Evolutionary conservation across 23 red algal species (phyloP).

Genomic region (Pyropia haitanensis): DNA sequence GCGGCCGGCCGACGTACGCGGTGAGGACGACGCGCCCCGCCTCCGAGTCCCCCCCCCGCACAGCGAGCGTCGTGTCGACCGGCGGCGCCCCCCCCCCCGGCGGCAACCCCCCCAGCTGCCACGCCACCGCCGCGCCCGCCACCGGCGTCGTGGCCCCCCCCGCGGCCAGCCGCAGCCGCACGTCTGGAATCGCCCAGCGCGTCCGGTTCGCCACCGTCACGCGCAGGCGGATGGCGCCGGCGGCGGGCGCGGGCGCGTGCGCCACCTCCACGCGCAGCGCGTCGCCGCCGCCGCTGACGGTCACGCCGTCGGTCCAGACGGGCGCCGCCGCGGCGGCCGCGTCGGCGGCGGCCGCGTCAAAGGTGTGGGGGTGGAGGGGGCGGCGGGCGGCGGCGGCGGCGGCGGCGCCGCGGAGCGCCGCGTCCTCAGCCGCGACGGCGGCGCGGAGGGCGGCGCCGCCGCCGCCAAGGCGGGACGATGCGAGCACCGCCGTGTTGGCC

Average conservation of each 20-base stretch:
- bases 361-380: constrained; percentile 12
- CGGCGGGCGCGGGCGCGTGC: constrained; percentile 44
- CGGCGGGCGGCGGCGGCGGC: constrained; percentile 18
- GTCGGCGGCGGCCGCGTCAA: neutral
- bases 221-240: constrained; percentile 21
- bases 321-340: constrained; percentile 5
- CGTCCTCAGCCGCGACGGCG: constrained; percentile 32
- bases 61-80: constrained; percentile 10
- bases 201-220: constrained; percentile 34
- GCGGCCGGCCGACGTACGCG: no score
- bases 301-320: constrained; percentile 26
- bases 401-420: constrained; percentile 14
- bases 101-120: constrained; percentile 22
- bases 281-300: constrained; percentile 40
- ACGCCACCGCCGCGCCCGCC: constrained; percentile 23
- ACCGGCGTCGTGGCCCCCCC: constrained; percentile 30
- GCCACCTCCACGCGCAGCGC: constrained; percentile 43
- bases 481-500: constrained; percentile 47
- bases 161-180: constrained; percentile 17
- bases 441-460: constrained; percentile 9
- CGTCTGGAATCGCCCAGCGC: constrained; percentile 6
- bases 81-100: constrained; percentile 12
- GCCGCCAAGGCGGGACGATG: constrained; percentile 45
- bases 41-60: constrained; percentile 8
- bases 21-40: no score